These are phyloP conservation scores for Micractinium conductrix DNA, from an alignment of 139 green algal species.

Conservation along the genomic window DNA sequence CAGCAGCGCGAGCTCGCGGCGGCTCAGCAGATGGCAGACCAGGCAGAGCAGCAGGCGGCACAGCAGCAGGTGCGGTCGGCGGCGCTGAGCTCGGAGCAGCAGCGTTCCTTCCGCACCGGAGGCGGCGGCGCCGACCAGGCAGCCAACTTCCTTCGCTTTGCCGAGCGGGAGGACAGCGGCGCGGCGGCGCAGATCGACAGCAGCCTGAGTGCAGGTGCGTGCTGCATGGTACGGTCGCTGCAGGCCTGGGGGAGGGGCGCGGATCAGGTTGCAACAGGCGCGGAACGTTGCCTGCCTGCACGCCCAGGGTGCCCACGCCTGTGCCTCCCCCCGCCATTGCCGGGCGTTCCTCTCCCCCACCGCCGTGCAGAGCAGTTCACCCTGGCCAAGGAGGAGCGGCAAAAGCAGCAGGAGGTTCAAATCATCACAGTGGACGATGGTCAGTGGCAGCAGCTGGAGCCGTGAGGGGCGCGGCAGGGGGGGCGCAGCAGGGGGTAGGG, in stretches of 20 bases:
- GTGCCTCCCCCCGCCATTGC: no score
- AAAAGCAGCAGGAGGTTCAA: slow-evolving; percentile 21
- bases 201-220: slow-evolving; percentile 49
- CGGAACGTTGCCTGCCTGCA: no score
- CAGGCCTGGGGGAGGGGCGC: no score
- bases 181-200: slow-evolving; percentile 21
- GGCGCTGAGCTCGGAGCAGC: slow-evolving; percentile 7
- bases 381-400: slow-evolving; percentile 56
- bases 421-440: slow-evolving; percentile 12
- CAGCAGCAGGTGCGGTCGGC: neutral
- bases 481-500: neutral
- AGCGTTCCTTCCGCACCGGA: slow-evolving; percentile 23
- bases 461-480: slow-evolving; percentile 1
- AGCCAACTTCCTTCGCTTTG: slow-evolving; percentile 46
- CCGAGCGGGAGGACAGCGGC: slow-evolving; percentile 6
- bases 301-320: no score
- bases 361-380: slow-evolving; percentile 80
- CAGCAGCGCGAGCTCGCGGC: neutral
- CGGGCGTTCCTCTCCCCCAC: no score
- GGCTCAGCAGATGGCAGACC: neutral
- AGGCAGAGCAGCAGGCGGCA: neutral
- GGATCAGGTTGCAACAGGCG: no score
- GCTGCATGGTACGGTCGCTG: no score
- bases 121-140: slow-evolving; percentile 49
- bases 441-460: neutral